phyloP scores from a whole-genome alignment of 2,329 filamentous ascomycete genomes.

The Fusarium liriodendri region DNA sequence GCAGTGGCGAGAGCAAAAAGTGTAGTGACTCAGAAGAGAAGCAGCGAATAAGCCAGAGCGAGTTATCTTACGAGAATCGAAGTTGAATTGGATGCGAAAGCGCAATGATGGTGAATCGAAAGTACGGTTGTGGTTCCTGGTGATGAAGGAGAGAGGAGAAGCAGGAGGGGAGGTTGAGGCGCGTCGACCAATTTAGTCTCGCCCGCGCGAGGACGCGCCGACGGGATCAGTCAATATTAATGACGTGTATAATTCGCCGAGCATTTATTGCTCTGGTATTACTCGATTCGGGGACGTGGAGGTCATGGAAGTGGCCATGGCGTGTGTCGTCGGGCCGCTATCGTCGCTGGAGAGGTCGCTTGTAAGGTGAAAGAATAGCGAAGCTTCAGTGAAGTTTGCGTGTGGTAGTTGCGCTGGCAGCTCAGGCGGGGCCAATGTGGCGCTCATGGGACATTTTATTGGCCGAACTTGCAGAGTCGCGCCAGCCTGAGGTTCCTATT shows the following conservation, averaged over 20 bases:
- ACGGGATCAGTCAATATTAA: neutral
- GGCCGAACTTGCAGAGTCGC: neutral
- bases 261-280: neutral
- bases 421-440: constrained; percentile 1
- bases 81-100: constrained; percentile 1
- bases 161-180: constrained; percentile 7
- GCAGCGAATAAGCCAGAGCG: neutral
- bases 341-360: constrained; percentile 7
- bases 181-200: constrained; percentile 8
- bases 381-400: constrained; percentile 13
- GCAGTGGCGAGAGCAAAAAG: neutral
- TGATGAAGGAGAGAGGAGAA: constrained; percentile 8
- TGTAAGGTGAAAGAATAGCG: constrained; percentile 17
- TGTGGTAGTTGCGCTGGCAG: constrained; percentile 11
- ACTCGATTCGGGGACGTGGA: constrained; percentile 2
- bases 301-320: constrained; percentile 16
- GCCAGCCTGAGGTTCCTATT: neutral
- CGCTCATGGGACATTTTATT: neutral
- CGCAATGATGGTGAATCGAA: constrained; percentile 15
- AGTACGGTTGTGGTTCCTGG: constrained; percentile 16
- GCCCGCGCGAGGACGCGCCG: constrained; percentile 9
- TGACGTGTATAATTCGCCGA: neutral
- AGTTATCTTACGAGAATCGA: constrained; percentile 20
- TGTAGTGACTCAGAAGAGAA: constrained; percentile 8
- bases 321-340: neutral